Evolutionary conservation across 805 yeast genomes (phyloP).

Genomic region (Metschnikowia cubensis): DNA sequence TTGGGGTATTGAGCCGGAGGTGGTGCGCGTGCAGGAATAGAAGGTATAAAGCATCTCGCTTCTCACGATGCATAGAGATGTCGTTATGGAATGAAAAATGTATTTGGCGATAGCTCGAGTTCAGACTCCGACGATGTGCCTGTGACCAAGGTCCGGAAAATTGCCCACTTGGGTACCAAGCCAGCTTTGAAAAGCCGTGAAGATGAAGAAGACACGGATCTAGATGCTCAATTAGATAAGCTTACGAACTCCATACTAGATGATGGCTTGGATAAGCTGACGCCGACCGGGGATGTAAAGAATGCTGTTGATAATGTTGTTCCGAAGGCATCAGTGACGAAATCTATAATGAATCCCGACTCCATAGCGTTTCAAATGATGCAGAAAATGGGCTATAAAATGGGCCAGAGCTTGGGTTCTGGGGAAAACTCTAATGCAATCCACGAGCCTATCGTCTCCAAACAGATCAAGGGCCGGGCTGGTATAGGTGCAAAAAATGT

Average conservation of each 20-base stretch:
- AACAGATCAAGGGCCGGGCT: constrained; percentile 14
- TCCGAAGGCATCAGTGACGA: constrained; percentile 1
- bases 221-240: background rate
- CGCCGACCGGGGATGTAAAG: background rate
- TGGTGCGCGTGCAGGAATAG: constrained; percentile 1
- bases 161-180: background rate
- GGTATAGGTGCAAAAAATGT: constrained; percentile 22
- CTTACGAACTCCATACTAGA: background rate
- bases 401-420: constrained; percentile 46
- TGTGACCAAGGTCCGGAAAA: background rate
- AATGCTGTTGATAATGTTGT: background rate
- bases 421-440: constrained; percentile 17
- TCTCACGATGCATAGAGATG: background rate
- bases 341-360: constrained; percentile 12
- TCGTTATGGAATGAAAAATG: constrained; percentile 13
- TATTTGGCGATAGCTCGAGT: constrained; percentile 10
- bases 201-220: background rate
- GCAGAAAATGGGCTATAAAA: constrained; percentile 56
- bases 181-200: background rate
- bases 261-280: background rate
- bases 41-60: background rate
- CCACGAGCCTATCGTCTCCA: constrained; percentile 29
- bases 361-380: constrained; percentile 46
- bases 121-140: constrained; percentile 13
- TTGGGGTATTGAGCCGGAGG: background rate